Base-by-base conservation (phyloP, 2,329 filamentous ascomycete species). In the Epichloe gansuensis region DNA sequence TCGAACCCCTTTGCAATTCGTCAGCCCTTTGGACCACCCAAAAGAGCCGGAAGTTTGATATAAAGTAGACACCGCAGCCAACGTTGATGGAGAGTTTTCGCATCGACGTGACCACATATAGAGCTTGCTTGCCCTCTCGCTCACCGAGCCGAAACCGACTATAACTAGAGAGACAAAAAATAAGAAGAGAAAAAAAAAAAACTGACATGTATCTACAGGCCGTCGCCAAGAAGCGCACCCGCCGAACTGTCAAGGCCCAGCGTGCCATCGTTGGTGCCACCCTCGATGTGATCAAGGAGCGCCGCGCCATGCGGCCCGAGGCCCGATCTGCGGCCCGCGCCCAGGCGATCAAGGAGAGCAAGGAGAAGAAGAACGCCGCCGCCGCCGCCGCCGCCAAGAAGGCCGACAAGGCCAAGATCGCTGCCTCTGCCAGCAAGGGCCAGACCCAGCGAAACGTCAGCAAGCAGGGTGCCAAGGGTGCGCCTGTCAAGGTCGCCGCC, bases 281-380 rank as follows among this genome's bases (percentile, higher is more conserved):
- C 60, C 90, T 98, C 74, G 93, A 98, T 73, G 89, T 97, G 70
- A 97, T 98, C 84, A 97, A 96, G 85, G 93, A 98, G 85, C 89
- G 89, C 78, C 90, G 93, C 70, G 75, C 81, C 66, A 84, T 89
- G 81, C 89, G 93, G 74, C 93, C 93, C 65, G 93, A 97, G 80
- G 91, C 89, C 71, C 90, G 93, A 72, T 80, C 83, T 66, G 93
- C 93, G 67, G 90, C 89, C 70, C 91, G 93, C 70, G 77, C 80
- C 63, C 78, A 84, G 65, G 91, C 93, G 73, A 90, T 97, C 78
- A 91, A 91, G 81, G 89, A 94, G 72, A 87, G 84, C 78, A 98
- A 98, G 87, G 90, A 95, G 74, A 96, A 97, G 89, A 95, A 94
- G 81, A 77, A 84, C 61, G 89, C 83, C 59, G 80, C 82, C 58